Percentiles rank a stretch among this genome's conserved stretches.
phyloP scores from a whole-genome alignment of 1,139 yeast species.

The Yamadazyma diospyri region DNA sequence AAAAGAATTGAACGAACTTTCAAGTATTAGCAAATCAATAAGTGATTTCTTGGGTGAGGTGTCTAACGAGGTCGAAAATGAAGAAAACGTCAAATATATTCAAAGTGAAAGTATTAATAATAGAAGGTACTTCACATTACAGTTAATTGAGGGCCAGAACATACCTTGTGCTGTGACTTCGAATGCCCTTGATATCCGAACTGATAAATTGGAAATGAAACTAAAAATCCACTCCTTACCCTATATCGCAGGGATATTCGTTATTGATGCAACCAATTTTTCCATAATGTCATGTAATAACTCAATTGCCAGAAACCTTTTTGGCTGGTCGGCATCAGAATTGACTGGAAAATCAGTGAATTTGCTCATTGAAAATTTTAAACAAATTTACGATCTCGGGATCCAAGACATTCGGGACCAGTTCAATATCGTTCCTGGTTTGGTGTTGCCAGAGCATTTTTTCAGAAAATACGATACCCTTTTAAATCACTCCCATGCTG shows the following conservation, averaged over 20 bases:
- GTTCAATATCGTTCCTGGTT: slow-evolving; percentile 46
- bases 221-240: slow-evolving; percentile 74
- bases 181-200: slow-evolving; percentile 46
- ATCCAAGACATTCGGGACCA: slow-evolving; percentile 36
- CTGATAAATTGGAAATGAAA: slow-evolving; percentile 41
- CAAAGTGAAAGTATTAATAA: slow-evolving; percentile 51
- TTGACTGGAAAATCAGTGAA: slow-evolving; percentile 52
- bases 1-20: slow-evolving; percentile 12
- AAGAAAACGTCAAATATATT: slow-evolving; percentile 16
- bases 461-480: slow-evolving; percentile 58
- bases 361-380: slow-evolving; percentile 63
- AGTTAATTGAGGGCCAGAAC: slow-evolving; percentile 35
- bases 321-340: slow-evolving; percentile 57
- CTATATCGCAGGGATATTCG: slow-evolving; percentile 82
- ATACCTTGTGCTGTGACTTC: slow-evolving; percentile 74
- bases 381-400: slow-evolving; percentile 49
- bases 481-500: slow-evolving; percentile 18
- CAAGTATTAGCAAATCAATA: slow-evolving; percentile 8
- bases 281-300: slow-evolving; percentile 66
- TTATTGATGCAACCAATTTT: slow-evolving; percentile 50
- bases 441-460: slow-evolving; percentile 81
- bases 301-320: slow-evolving; percentile 73
- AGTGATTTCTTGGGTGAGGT: slow-evolving; percentile 10
- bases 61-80: slow-evolving; percentile 2
- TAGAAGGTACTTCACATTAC: slow-evolving; percentile 61